A percentile compares a stretch with the other conserved stretches of the same genome.
phyloP scores from a whole-genome alignment of 202 grass and related monocot species.

The Hordeum pubiflorum region DNA sequence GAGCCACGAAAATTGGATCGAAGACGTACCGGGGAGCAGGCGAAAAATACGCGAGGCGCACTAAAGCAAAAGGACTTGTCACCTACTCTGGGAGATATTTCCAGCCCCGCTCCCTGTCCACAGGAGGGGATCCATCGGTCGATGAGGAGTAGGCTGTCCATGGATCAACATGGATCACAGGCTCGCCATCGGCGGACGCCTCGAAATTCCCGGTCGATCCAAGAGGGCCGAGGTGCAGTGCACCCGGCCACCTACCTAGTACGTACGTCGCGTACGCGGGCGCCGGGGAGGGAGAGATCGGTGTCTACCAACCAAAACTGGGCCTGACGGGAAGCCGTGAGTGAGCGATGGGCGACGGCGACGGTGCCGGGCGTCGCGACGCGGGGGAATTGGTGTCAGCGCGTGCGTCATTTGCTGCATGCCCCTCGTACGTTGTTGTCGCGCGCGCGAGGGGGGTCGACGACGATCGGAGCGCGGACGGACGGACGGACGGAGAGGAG shows the following conservation, averaged over 20 bases:
- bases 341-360: background rate
- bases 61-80: slow-evolving; percentile 31
- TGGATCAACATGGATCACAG: slow-evolving; percentile 17
- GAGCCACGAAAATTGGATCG: slow-evolving; percentile 23
- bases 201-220: background rate
- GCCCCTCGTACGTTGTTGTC: slow-evolving; percentile 5
- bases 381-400: slow-evolving; percentile 50
- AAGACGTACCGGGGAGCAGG: no score
- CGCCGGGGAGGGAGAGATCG: background rate
- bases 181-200: background rate
- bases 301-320: background rate
- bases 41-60: no score
- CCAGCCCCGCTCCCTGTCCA: slow-evolving; percentile 3
- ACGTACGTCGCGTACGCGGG: background rate
- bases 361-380: slow-evolving; percentile 21
- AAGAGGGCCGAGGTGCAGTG: slow-evolving; percentile 18
- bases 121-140: background rate
- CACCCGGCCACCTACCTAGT: background rate
- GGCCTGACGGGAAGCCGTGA: background rate
- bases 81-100: slow-evolving; percentile 43
- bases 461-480: background rate
- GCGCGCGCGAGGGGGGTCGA: background rate
- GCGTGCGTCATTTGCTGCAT: slow-evolving; percentile 47
- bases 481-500: background rate
- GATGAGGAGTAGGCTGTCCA: no score